These are phyloP conservation scores for Penicillium paxilli DNA, from an alignment of 495 filamentous ascomycete genomes.

Conservation along the genomic window DNA sequence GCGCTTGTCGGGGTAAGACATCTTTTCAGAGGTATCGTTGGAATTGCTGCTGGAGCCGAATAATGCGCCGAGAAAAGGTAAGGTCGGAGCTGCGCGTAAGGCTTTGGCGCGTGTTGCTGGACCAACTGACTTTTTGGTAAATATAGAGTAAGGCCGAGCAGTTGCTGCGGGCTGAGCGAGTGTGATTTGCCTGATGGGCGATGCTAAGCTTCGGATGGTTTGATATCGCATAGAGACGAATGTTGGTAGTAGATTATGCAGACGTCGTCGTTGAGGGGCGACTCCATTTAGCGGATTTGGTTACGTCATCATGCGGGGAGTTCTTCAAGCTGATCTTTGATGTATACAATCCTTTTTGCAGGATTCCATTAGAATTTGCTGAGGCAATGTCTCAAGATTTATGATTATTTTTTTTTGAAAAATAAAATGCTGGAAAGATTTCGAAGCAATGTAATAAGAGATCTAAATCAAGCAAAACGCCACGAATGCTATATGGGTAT, in stretches of 20 bases:
- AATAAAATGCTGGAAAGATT: too few relatives aligned
- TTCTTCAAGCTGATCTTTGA: too few relatives aligned
- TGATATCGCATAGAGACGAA: conserved; percentile 22
- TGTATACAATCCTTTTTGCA: too few relatives aligned
- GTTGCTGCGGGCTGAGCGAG: conserved; percentile 25
- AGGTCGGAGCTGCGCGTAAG: conserved; percentile 62
- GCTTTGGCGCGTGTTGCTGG: conserved; percentile 34
- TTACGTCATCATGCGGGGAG: conserved; percentile 26
- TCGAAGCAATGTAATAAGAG: too few relatives aligned
- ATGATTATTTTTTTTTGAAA: too few relatives aligned
- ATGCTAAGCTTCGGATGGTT: conserved; percentile 50
- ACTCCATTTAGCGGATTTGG: neutral
- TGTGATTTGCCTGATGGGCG: conserved; percentile 22
- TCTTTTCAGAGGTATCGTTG: conserved; percentile 48
- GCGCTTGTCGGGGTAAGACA: conserved; percentile 80
- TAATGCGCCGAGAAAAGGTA: conserved; percentile 78
- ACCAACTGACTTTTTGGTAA: conserved; percentile 27
- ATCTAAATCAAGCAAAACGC: neutral
- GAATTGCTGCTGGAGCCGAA: conserved; percentile 61
- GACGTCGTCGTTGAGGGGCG: neutral
- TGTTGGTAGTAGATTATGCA: neutral
- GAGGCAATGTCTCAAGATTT: too few relatives aligned
- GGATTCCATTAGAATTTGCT: neutral
- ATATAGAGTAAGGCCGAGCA: conserved; percentile 21
- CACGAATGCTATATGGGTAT: neutral